Evolutionary conservation across 1,284 basidiomycete species (phyloP).

Genomic region (Anthracocystis walkeri): DNA sequence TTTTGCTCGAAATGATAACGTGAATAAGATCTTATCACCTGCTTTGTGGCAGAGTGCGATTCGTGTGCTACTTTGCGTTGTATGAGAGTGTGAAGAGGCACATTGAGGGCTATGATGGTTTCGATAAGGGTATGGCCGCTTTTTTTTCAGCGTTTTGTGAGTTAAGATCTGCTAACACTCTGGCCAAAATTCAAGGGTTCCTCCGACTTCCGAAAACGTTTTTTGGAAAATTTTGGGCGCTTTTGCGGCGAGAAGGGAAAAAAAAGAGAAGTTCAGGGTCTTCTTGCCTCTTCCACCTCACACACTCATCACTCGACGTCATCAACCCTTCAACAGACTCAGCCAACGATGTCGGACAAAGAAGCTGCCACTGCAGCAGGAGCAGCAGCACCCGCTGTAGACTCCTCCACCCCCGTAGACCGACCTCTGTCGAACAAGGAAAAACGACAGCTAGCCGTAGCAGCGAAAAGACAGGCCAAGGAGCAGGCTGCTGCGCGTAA

Average conservation of each 20-base stretch:
- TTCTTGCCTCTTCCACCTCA: background rate
- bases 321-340: background rate
- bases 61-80: background rate
- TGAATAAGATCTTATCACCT: background rate
- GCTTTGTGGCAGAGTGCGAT: too few relatives aligned
- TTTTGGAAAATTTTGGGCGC: slow-evolving; percentile 18
- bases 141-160: background rate
- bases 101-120: too few relatives aligned
- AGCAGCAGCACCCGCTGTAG: background rate
- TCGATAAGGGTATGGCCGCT: too few relatives aligned
- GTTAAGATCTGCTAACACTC: background rate
- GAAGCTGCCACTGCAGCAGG: background rate
- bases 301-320: background rate
- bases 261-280: background rate
- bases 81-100: background rate
- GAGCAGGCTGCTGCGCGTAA: slow-evolving; percentile 28
- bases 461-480: slow-evolving; percentile 45
- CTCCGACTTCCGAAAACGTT: slow-evolving; percentile 5
- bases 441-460: slow-evolving; percentile 50
- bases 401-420: background rate
- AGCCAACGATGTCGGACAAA: slow-evolving; percentile 14
- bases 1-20: too few relatives aligned
- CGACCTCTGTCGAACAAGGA: slow-evolving; percentile 61
- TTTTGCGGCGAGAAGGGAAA: background rate
- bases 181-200: background rate